Percentiles rank a stretch among this genome's conserved stretches.
phyloP scores from a whole-genome alignment of 2,329 filamentous ascomycete species.

The Pleurostoma richardsiae region DNA sequence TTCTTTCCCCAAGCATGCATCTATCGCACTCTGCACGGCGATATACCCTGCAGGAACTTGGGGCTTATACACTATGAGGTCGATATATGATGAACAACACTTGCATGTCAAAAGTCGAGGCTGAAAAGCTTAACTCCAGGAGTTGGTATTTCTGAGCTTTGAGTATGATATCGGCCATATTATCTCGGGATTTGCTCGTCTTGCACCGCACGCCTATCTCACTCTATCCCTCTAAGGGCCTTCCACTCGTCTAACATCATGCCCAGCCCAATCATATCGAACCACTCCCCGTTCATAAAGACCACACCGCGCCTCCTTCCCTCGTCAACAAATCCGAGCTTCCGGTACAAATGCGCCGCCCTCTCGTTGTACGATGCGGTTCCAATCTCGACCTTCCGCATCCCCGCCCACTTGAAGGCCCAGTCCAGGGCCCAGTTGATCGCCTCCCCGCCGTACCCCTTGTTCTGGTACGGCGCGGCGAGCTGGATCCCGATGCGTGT shows the following conservation, averaged over 20 bases:
- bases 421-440: slow-evolving; percentile 31
- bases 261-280: background rate
- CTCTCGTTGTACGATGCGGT: slow-evolving; percentile 30
- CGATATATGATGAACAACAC: no score
- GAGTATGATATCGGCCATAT: no score
- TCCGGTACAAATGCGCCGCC: slow-evolving; percentile 29
- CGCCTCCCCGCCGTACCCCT: slow-evolving; percentile 34
- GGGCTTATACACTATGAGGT: no score
- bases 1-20: no score
- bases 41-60: no score
- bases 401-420: slow-evolving; percentile 27
- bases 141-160: no score
- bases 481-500: slow-evolving; percentile 14
- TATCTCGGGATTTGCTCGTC: no score
- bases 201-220: no score
- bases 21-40: no score
- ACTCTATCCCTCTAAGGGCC: background rate
- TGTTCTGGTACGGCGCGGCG: slow-evolving; percentile 21
- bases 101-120: no score
- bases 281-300: background rate
- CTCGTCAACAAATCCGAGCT: slow-evolving; percentile 24
- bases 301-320: background rate
- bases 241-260: background rate
- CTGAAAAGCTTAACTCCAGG: no score
- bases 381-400: slow-evolving; percentile 29